Evolutionary conservation across 1,139 yeast species (phyloP), one percentile per base, ranked within the genome.

Genomic region (Arxiozyma slooffiae): DNA sequence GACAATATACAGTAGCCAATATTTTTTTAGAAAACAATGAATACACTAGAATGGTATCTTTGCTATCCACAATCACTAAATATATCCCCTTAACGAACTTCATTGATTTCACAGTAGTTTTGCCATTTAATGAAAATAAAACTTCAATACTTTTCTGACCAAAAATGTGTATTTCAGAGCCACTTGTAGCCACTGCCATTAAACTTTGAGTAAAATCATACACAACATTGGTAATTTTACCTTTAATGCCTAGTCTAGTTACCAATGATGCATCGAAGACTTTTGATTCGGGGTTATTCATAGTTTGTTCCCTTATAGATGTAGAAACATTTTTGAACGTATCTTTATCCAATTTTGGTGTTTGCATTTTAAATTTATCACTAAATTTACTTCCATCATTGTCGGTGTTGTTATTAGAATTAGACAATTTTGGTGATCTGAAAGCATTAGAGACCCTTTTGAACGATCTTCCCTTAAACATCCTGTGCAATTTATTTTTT

Each of bases 171-270:
- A 92, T 75, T 48, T 79, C 80, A 44, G 88, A 86, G 14, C 69
- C 64, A 41, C 74, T 79, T 0, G 96, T 88, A 4, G 92, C 83
- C 0, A 88, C 71, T 0, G 96, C 97, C 57, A 89, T 67, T 43
- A 92, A 73, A 47, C 95, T 81, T 64, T 92, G 98, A 0, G 87
- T 82, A 1, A 95, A 95, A 65, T 92, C 97, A 66, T 75, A 86
- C 0, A 95, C 95, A 43, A 82, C 68, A 0, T 86, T 80, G 24
- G 79, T 70, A 3, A 86, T 77, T 18, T 67, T 71, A 2, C 88
- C 87, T 22, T 72, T 67, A 44, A 82, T 60, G 2, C 90, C 90
- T 36, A 47, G 49, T 6, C 24, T 46, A 20, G 37, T 37, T 3
- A 50, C 26, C 11, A 48, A 37, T 3, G 42, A 48, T 2, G 47